Percentiles rank a stretch among this genome's conserved stretches.
phyloP scores from a whole-genome alignment of 2,329 filamentous ascomycete genomes.

The Cladosporium sp. region DNA sequence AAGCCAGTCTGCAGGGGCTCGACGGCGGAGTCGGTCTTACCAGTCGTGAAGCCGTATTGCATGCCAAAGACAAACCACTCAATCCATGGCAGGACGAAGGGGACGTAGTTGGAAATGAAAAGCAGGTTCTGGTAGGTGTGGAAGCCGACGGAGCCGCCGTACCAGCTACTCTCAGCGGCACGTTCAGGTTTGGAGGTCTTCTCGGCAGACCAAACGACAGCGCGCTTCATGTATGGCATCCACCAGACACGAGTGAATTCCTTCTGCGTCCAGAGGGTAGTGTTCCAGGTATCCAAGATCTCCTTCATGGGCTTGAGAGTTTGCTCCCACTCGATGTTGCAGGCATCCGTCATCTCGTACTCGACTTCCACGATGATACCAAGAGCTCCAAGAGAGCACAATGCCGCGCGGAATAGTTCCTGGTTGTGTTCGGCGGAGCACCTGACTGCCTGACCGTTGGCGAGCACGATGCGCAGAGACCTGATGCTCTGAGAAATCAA shows the following conservation, averaged over 20 bases:
- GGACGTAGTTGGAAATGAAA: slow-evolving; percentile 74
- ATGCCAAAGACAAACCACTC: slow-evolving; percentile 98
- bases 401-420: slow-evolving; percentile 82
- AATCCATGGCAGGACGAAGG: slow-evolving; percentile 78
- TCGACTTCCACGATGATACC: slow-evolving; percentile 91
- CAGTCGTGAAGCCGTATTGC: slow-evolving; percentile 87
- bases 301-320: slow-evolving; percentile 68
- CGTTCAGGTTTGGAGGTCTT: slow-evolving; percentile 65
- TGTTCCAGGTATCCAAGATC: slow-evolving; percentile 71
- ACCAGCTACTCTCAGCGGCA: slow-evolving; percentile 69
- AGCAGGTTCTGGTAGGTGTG: slow-evolving; percentile 91
- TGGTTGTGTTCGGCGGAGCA: slow-evolving; percentile 69
- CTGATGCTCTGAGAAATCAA: slow-evolving; percentile 77
- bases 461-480: slow-evolving; percentile 75
- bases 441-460: slow-evolving; percentile 70
- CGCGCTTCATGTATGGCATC: slow-evolving; percentile 87
- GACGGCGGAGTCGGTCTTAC: slow-evolving; percentile 68
- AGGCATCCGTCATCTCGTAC: slow-evolving; percentile 75
- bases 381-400: slow-evolving; percentile 83
- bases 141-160: slow-evolving; percentile 79
- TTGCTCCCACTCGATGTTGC: slow-evolving; percentile 86
- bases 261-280: slow-evolving; percentile 74
- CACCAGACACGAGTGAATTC: slow-evolving; percentile 97
- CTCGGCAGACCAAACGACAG: slow-evolving; percentile 86
- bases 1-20: slow-evolving; percentile 78